A percentile compares a stretch with the other conserved stretches of the same genome.
phyloP scores from a whole-genome alignment of 768 basidiomycete genomes.

The Suillus subluteus region DNA sequence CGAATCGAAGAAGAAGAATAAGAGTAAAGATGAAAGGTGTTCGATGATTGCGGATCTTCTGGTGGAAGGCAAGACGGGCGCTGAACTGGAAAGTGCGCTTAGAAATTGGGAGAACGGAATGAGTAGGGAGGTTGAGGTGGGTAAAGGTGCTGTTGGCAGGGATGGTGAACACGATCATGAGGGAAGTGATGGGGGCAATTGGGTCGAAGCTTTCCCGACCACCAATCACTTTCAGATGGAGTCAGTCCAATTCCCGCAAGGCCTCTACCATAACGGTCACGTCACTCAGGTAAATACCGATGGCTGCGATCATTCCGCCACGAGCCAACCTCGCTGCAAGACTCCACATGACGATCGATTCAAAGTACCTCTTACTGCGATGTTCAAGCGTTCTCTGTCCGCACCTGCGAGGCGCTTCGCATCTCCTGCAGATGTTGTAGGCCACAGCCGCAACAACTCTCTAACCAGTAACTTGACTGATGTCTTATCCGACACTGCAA shows the following conservation, averaged over 20 bases:
- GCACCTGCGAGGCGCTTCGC: slow-evolving; percentile 45
- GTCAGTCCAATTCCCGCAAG: slow-evolving; percentile 6
- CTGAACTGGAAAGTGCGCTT: slow-evolving; percentile 63
- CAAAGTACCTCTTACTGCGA: slow-evolving; percentile 57
- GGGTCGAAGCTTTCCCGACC: slow-evolving; percentile 20
- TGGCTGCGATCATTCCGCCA: slow-evolving; percentile 10
- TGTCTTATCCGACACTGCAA: slow-evolving; percentile 33
- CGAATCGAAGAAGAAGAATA: slow-evolving; percentile 29
- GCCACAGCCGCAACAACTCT: slow-evolving; percentile 27
- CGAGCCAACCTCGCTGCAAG: slow-evolving; percentile 27
- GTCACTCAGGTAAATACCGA: slow-evolving; percentile 6
- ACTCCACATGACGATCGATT: slow-evolving; percentile 40
- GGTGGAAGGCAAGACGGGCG: slow-evolving; percentile 67
- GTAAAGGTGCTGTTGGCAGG: slow-evolving; percentile 13
- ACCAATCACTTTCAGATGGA: slow-evolving; percentile 13
- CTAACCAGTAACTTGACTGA: slow-evolving; percentile 35
- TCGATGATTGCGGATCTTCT: slow-evolving; percentile 69
- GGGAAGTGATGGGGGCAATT: slow-evolving; percentile 29
- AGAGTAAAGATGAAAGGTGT: slow-evolving; percentile 55
- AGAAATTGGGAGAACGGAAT: slow-evolving; percentile 46
- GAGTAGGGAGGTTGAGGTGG: slow-evolving; percentile 10
- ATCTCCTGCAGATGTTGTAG: slow-evolving; percentile 13
- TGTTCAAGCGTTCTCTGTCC: slow-evolving; percentile 69
- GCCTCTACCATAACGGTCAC: background rate
- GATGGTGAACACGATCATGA: slow-evolving; percentile 12